Percentiles rank a stretch among this genome's conserved stretches.
These are phyloP conservation scores for Lasiodiplodia hormozganensis DNA, from an alignment of 2,329 filamentous ascomycete genomes.

Conservation along the genomic window DNA sequence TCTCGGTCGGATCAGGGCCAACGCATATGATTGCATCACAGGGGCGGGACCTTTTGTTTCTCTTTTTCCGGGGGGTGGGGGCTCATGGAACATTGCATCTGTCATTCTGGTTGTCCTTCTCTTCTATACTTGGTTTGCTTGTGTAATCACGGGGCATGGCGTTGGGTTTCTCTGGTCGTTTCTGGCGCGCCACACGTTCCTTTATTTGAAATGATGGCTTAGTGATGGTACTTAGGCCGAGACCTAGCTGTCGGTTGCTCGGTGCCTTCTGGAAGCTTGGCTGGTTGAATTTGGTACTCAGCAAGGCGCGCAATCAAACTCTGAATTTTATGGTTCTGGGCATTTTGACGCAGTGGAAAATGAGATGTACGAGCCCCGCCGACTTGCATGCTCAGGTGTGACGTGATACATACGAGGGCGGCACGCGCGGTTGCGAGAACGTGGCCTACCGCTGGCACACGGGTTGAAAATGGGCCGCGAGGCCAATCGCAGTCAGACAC, in stretches of 20 bases:
- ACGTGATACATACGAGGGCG: constrained; percentile 6
- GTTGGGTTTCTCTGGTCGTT: background rate
- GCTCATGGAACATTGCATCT: constrained; percentile 9
- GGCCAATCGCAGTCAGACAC: background rate
- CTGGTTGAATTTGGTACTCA: background rate
- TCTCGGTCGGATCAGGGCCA: constrained; percentile 12
- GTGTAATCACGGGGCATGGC: background rate
- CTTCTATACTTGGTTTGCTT: background rate
- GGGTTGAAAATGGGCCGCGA: background rate
- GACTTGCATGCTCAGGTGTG: background rate
- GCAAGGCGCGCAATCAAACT: constrained; percentile 12
- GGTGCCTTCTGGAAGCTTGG: too few relatives aligned
- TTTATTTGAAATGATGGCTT: background rate
- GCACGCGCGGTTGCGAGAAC: background rate
- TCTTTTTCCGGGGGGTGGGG: background rate
- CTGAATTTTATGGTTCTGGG: background rate
- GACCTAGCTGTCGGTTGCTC: too few relatives aligned
- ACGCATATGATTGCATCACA: constrained; percentile 26
- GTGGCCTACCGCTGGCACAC: background rate
- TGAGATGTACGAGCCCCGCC: background rate
- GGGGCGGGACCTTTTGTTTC: constrained; percentile 14
- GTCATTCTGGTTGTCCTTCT: constrained; percentile 10
- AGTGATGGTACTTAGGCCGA: background rate
- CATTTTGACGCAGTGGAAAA: background rate
- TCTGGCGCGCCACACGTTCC: constrained; percentile 1